Conservation (phyloP, 2,329 filamentous ascomycete species). For the Pestalotiopsis sp. region DNA sequence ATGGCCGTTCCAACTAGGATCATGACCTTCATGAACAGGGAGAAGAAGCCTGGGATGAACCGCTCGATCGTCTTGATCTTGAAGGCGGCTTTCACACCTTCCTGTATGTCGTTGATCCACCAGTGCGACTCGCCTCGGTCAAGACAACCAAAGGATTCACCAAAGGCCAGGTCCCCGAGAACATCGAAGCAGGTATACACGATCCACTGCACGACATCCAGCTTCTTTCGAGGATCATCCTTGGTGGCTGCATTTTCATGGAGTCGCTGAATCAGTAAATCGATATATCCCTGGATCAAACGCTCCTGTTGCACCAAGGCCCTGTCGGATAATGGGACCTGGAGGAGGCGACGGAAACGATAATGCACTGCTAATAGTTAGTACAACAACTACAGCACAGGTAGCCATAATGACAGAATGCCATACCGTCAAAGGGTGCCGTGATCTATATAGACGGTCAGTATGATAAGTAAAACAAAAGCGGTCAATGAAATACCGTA, state of each 20-base stretch:
- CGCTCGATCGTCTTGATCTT: background rate
- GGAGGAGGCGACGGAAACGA: background rate
- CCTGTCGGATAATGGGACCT: background rate
- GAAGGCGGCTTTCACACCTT: background rate
- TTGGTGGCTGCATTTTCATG: background rate
- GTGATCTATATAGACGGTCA: too few relatives aligned
- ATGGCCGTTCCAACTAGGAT: too few relatives aligned
- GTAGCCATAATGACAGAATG: too few relatives aligned
- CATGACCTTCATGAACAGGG: background rate
- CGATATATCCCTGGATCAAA: background rate
- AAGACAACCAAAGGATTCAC: background rate
- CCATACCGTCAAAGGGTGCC: too few relatives aligned
- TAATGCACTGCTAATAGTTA: background rate
- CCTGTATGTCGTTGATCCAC: background rate
- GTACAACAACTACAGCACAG: background rate
- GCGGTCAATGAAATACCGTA: background rate
- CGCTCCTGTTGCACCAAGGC: background rate
- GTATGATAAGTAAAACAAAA: too few relatives aligned
- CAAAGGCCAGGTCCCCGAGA: conserved; percentile 25
- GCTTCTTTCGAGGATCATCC: background rate
- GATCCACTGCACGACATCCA: conserved; percentile 27
- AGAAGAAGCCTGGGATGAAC: background rate
- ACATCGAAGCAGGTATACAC: conserved; percentile 23
- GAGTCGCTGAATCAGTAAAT: background rate
- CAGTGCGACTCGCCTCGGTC: background rate